Evolutionary conservation across 129 eudicot species (phyloP).

Genomic region (Oenanthe sinensis): DNA sequence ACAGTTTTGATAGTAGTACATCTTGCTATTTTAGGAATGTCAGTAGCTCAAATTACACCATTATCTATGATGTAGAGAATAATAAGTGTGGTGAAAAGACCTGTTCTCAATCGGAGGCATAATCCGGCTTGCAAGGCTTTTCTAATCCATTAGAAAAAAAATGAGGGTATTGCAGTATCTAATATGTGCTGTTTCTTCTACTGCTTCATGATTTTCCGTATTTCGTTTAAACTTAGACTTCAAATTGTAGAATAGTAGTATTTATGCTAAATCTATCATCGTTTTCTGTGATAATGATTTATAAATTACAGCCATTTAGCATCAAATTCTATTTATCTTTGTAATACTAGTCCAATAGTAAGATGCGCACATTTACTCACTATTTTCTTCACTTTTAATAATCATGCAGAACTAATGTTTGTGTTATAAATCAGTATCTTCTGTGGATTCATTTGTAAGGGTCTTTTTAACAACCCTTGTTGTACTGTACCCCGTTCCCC

Average conservation of each 20-base stretch:
- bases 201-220: constrained; percentile 4
- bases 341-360: not conserved
- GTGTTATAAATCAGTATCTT: not conserved
- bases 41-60: constrained; percentile 71
- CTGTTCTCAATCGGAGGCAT: not conserved
- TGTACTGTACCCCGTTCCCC: not conserved
- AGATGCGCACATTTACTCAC: not conserved
- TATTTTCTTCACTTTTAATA: not conserved
- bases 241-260: not conserved
- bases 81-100: constrained; percentile 25
- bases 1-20: constrained; percentile 23
- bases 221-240: not conserved
- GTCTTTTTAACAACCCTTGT: not conserved
- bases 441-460: not conserved
- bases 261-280: not conserved
- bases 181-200: not conserved
- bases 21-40: constrained; percentile 62
- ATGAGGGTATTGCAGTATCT: not conserved
- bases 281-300: not conserved
- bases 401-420: not conserved
- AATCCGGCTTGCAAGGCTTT: constrained; percentile 18
- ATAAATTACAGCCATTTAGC: not conserved
- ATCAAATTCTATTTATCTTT: not conserved
- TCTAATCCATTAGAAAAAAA: constrained; percentile 15
- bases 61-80: constrained; percentile 58